Evolutionary conservation across 805 yeast genomes (phyloP), one percentile per base, ranked within the genome.

Genomic region (Schwanniomyces occidentalis): DNA sequence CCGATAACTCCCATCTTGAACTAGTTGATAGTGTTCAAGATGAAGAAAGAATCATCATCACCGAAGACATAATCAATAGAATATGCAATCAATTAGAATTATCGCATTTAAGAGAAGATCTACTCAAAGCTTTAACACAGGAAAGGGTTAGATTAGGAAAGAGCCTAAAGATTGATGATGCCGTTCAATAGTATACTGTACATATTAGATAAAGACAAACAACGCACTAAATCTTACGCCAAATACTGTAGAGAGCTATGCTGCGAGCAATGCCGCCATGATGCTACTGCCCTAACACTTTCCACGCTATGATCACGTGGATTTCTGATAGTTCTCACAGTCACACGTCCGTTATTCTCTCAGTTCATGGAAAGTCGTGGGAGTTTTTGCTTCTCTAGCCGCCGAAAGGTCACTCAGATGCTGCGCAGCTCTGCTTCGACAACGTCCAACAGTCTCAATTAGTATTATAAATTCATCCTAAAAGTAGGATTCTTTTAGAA

Each of bases 41-140:
- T 6, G 49, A 48, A 14, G 75, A 71, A 43, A 52, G 51, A 26
- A 37, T 77, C 14, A 41, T 81, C 4, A 48, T 82, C 6, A 64
- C 69, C 36, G 68, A 71, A 12, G 68, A 61, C 2, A 63, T 69
- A 2, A 69, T 79, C 20, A 73, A 73, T 10, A 48, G 55, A 21
- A 40, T 85, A 12, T 65, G 75, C 21, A 54, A 63, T 6, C 48
- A 61, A 0, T 63, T 80, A 26, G 73, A 71, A 4, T 63, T 78
- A 29, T 64, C 58, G 16, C 74, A 69, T 22, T 52, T 71, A 23
- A 64, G 62, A 22, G 58, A 65, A 1, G 70, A 70, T n/a, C 56
- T 82, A 28, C 36, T 51, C 4, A 71, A 71, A 38, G 84, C 86
- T 1, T 49, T 78, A 39, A 52, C 52, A 19, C 88, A 82, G 51